Conservation (phyloP, 345 rosid species). For the Citrus cavaleriei region DNA sequence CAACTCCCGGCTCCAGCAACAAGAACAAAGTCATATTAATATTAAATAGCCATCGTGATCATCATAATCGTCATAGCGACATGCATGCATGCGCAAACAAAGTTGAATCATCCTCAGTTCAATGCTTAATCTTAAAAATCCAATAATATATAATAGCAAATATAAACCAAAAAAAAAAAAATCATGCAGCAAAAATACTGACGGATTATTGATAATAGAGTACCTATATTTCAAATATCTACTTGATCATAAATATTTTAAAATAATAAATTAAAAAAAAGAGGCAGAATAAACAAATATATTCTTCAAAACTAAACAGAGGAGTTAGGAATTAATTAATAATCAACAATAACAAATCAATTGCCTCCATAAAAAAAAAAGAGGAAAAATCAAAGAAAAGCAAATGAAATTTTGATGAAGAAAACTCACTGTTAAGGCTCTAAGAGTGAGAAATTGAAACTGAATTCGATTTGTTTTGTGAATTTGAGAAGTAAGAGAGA, state of each 20-base stretch:
- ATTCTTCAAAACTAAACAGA: neutral
- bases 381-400: neutral
- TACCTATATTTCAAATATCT: neutral
- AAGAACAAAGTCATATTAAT: neutral
- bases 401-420: neutral
- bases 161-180: neutral
- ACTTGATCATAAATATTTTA: neutral
- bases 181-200: neutral
- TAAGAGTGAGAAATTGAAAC: neutral
- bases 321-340: neutral
- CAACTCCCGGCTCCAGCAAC: neutral
- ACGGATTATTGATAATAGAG: neutral
- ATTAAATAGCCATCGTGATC: neutral
- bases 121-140: neutral
- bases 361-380: neutral
- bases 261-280: neutral
- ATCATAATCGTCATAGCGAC: neutral
- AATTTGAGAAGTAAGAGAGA: neutral
- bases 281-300: neutral
- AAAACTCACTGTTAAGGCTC: constrained; percentile 12
- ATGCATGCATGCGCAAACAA: constrained; percentile 19
- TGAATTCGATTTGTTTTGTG: neutral
- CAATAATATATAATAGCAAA: neutral
- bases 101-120: constrained; percentile 5
- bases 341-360: neutral